Base-by-base conservation (phyloP, 441 rosid species). In the Gossypium davidsonii region DNA sequence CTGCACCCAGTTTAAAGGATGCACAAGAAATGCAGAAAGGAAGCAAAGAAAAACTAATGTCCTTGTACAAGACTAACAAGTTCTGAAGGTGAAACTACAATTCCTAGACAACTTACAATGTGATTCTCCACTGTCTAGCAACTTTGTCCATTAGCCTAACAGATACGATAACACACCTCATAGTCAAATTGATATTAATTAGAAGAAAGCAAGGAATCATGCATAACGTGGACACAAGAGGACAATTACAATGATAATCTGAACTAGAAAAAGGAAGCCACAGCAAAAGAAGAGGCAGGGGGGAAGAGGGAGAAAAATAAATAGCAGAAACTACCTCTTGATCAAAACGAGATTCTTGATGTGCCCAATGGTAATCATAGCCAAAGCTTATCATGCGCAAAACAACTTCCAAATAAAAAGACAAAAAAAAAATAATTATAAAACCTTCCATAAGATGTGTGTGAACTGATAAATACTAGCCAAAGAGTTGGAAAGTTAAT, bases 341-440 rank as follows among this genome's bases (percentile, higher is more conserved):
- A 83, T 90, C 92, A 70, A 90, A 91, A 77, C 39, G 86, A 78
- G 90, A 85, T 80, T 83, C 84, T 79, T 74, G 84, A 77, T 75
- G 77, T 21, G 90, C 84, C 98, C 93, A 91, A 79, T 80, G 89
- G 81, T 88, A 92, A 83, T 92, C 99, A 58, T 83, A 89, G 79
- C 98, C 99, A 76, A 90, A 95, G 84, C 99, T 95, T 78, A 95
- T 84, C 97, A 92, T 91, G n/a, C 99, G 93, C 79, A 95, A 79
- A 79, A 89, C 77, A 82, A 92, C 99, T 91, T 84, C 72, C 37
- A 76, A 55, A 78, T 52, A 68, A 71, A 28, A 5, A 73, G 23
- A 26, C 14, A 3, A 63, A 21, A 68, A 21, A 68, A 14, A 10
- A 65, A 3, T 25, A 70, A 46, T 1, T 28, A 60, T 11, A 69